Base-by-base conservation (phyloP, 108 stramenopile genomes). In the Asterionellopsis glacialis region DNA sequence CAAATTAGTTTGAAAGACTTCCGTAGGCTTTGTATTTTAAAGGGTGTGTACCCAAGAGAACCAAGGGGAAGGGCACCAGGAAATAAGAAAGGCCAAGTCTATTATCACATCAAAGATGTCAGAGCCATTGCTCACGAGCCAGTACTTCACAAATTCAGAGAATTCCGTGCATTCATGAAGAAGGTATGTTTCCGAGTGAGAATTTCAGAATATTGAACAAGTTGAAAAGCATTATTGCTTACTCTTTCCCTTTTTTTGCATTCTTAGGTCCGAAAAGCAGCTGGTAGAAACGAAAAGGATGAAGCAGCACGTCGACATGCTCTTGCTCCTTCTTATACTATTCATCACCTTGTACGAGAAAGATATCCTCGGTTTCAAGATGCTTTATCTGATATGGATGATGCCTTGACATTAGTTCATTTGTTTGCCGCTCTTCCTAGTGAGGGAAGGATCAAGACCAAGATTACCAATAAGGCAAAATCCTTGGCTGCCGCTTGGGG, bases 101-200 rank as follows among this genome's bases (percentile, higher is more conserved):
- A 94, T 69, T 99, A 98, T 67, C 97, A 98, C 68, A 83, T 97
- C 52, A 97, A 98, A 73, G 99, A 99, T 77, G 88, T 99, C 52
- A 68, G 74, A 55, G 97, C 90, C 43, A 76, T 99, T 53, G 79
- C 93, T 1, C 97, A 99, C 69, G 99, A 99, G 76, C 99, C 99
- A 0, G 73, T 99, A 45, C 74, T 99, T 51, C 72, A 96, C 47
- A 97, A 96, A 64, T 99, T 99, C 66, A 79, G 95, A 19, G 95
- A 96, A 52, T 96, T 98, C 74, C 80, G 95, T 24, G 81, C 93
- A 23, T 96, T 96, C 74, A 96, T 96, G 96, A 95, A 90, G 57
- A 91, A 91, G 74, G 92, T 93, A 19, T 55, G 81, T 21, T 18
- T 27, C n/a, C n/a, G n/a, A n/a, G n/a, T n/a, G n/a, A n/a, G n/a